These are phyloP conservation scores for Bocquillonia castaneifolia DNA, from an alignment of 441 rosid genomes.

Conservation along the genomic window DNA sequence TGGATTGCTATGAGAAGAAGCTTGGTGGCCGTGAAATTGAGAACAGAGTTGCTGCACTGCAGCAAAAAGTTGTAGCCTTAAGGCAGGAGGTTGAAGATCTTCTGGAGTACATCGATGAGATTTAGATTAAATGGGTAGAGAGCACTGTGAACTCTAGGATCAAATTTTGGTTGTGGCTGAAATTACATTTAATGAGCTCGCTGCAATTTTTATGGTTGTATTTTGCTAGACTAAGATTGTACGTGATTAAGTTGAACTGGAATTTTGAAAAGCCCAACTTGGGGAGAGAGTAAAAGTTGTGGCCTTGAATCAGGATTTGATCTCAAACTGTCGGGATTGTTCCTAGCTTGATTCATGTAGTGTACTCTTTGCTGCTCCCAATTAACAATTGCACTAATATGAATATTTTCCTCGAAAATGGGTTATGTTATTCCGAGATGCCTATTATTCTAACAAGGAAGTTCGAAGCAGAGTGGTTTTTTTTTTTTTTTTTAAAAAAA, in stretches of 20 bases:
- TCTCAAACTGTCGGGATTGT: too few species aligned
- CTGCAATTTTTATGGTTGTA: constrained; percentile 1
- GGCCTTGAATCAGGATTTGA: background rate
- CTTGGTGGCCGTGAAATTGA: constrained; percentile 63
- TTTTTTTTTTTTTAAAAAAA: too few species aligned
- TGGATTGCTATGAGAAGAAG: constrained; percentile 70
- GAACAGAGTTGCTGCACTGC: constrained; percentile 61
- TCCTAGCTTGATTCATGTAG: too few species aligned
- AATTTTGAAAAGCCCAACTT: background rate
- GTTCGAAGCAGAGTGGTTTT: too few species aligned
- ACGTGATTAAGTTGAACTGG: background rate
- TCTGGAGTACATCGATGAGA: constrained; percentile 64
- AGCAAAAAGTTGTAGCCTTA: constrained; percentile 57
- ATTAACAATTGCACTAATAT: too few species aligned
- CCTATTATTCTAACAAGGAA: too few species aligned
- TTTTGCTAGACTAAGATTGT: background rate
- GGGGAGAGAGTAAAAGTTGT: background rate
- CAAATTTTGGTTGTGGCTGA: constrained; percentile 12
- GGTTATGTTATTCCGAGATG: too few species aligned
- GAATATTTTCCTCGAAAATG: too few species aligned
- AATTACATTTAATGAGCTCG: background rate
- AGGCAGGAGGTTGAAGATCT: constrained; percentile 86
- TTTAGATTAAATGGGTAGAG: constrained; percentile 15
- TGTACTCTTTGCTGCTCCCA: too few species aligned
- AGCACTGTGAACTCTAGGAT: background rate